Evolutionary conservation across 2,329 filamentous ascomycete species (phyloP).

Genomic region (Cladosporium sp.): DNA sequence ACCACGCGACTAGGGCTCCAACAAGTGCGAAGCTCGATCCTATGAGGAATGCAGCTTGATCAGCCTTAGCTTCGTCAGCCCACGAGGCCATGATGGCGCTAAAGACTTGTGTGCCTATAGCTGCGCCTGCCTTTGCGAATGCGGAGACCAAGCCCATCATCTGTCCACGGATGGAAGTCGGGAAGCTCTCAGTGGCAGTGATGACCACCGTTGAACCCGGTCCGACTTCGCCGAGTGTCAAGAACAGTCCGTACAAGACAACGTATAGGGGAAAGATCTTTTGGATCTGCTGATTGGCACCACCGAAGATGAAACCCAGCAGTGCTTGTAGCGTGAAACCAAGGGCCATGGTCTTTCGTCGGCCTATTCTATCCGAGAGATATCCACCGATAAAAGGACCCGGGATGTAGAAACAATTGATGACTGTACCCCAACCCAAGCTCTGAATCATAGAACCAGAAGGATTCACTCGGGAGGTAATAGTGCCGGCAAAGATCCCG

Average conservation of each 20-base stretch:
- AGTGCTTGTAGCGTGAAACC: conserved; percentile 69
- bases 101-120: conserved; percentile 79
- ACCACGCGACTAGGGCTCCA: conserved; percentile 60
- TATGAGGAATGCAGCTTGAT: conserved; percentile 85
- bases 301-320: conserved; percentile 82
- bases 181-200: conserved; percentile 76
- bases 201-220: conserved; percentile 64
- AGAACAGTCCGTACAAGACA: conserved; percentile 72
- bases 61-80: conserved; percentile 47
- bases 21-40: conserved; percentile 70
- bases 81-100: conserved; percentile 58
- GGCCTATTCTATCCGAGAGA: conserved; percentile 70
- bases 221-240: conserved; percentile 72
- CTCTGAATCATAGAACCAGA: conserved; percentile 62
- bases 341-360: conserved; percentile 65
- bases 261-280: conserved; percentile 51
- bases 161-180: conserved; percentile 77
- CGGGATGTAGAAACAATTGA: conserved; percentile 83
- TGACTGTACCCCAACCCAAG: conserved; percentile 82
- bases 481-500: conserved; percentile 74
- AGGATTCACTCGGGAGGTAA: conserved; percentile 57
- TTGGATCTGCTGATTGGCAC: conserved; percentile 42
- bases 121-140: conserved; percentile 66
- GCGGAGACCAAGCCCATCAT: conserved; percentile 67
- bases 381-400: conserved; percentile 74